phyloP scores from a whole-genome alignment of 2,329 filamentous ascomycete species.

The Ramularia collo-cygni region DNA sequence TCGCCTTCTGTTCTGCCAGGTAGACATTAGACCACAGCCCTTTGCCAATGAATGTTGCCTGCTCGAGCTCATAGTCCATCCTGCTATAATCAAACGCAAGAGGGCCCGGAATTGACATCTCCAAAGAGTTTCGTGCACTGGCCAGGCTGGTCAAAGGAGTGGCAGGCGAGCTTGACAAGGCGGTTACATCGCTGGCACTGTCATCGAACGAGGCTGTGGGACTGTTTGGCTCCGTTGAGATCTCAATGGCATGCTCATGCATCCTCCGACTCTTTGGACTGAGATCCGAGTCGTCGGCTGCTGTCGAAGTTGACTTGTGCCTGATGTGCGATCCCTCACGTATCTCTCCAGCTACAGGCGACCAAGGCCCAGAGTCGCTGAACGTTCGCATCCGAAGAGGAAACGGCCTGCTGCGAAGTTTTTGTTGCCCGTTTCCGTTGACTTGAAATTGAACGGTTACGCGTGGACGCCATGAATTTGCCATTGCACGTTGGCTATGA shows the following conservation, averaged over 20 bases:
- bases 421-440: neutral
- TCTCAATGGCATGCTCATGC: constrained; percentile 2
- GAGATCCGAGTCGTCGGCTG: constrained; percentile 7
- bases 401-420: constrained; percentile 14
- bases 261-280: constrained; percentile 7
- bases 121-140: constrained; percentile 17
- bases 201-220: constrained; percentile 12
- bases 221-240: constrained; percentile 2
- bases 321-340: constrained; percentile 10
- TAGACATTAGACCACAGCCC: constrained; percentile 34
- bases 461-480: too few relatives aligned
- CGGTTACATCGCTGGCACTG: constrained; percentile 7
- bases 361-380: constrained; percentile 12
- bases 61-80: constrained; percentile 29
- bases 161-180: constrained; percentile 9
- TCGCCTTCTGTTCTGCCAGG: constrained; percentile 23
- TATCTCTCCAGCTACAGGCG: constrained; percentile 10
- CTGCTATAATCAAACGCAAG: constrained; percentile 21
- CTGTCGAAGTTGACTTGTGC: constrained; percentile 13
- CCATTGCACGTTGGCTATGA: too few relatives aligned
- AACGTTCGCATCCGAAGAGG: constrained; percentile 17
- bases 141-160: constrained; percentile 14
- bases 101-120: constrained; percentile 9
- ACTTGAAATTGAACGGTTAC: too few relatives aligned
- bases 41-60: constrained; percentile 27